Conservation (phyloP, 2,329 filamentous ascomycete species). For the Diaporthe destruens region DNA sequence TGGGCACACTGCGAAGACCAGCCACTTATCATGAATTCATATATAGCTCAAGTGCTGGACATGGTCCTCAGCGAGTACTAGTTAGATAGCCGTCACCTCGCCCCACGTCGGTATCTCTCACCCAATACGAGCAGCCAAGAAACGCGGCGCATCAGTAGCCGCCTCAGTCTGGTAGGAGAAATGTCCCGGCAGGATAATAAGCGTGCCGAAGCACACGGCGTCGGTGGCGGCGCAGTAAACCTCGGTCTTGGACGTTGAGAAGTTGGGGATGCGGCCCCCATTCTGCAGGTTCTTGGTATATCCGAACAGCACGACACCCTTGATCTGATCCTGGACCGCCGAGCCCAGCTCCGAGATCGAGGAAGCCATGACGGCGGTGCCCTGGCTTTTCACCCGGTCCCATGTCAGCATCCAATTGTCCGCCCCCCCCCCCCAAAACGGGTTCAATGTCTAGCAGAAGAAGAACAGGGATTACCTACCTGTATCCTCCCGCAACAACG, state of each 20-base stretch:
- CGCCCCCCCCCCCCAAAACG: no score
- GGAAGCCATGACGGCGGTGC: slow-evolving; percentile 58
- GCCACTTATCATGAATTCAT: background rate
- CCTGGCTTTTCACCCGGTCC: slow-evolving; percentile 51
- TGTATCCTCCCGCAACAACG: slow-evolving; percentile 55
- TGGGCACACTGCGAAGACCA: background rate
- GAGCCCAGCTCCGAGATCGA: slow-evolving; percentile 52
- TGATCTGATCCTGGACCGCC: slow-evolving; percentile 51
- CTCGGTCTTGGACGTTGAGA: slow-evolving; percentile 50
- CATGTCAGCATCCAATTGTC: background rate
- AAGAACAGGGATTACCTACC: background rate
- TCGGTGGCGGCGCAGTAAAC: slow-evolving; percentile 56
- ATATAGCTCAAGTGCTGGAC: no score
- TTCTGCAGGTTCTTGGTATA: slow-evolving; percentile 60
- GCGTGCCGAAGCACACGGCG: slow-evolving; percentile 53
- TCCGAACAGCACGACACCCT: slow-evolving; percentile 54
- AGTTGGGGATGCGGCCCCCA: slow-evolving; percentile 54
- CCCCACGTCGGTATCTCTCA: background rate
- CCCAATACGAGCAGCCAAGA: slow-evolving; percentile 2
- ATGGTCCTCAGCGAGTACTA: background rate
- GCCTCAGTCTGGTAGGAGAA: slow-evolving; percentile 41
- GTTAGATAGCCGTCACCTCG: background rate
- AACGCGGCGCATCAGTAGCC: background rate
- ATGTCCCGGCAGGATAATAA: slow-evolving; percentile 53
- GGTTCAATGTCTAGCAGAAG: no score